These are phyloP conservation scores for Yarrowia deformans DNA, from an alignment of 805 yeast species.

Conservation along the genomic window DNA sequence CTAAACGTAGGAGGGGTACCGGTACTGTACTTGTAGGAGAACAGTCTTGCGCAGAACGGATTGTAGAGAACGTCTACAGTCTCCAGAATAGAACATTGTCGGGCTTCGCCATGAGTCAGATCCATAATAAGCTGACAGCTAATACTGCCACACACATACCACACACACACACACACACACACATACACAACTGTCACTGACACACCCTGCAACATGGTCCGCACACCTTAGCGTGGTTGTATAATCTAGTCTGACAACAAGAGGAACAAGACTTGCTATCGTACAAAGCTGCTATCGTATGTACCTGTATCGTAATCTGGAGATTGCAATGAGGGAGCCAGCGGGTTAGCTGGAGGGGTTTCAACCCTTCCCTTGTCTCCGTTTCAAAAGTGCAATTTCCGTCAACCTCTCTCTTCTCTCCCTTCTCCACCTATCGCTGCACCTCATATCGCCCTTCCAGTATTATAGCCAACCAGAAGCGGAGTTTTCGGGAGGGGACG, in stretches of 20 bases:
- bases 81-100: too few species aligned
- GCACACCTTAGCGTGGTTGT: slow-evolving; percentile 1
- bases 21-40: too few species aligned
- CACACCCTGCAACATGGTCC: slow-evolving; percentile 12
- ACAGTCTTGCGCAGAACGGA: too few species aligned
- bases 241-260: background rate
- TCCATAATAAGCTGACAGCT: background rate
- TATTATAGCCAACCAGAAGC: slow-evolving; percentile 27
- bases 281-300: too few species aligned
- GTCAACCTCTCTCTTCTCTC: background rate
- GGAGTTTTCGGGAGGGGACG: slow-evolving; percentile 3
- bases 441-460: background rate
- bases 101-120: background rate
- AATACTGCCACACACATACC: too few species aligned
- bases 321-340: too few species aligned
- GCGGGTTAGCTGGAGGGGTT: background rate
- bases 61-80: too few species aligned
- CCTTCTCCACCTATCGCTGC: background rate
- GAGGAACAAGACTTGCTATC: too few species aligned
- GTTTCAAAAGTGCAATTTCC: background rate
- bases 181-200: background rate
- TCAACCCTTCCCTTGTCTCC: background rate
- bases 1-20: too few species aligned
- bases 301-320: too few species aligned
- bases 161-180: too few species aligned